phyloP scores from a whole-genome alignment of 345 rosid species.

The Citrus maxima region DNA sequence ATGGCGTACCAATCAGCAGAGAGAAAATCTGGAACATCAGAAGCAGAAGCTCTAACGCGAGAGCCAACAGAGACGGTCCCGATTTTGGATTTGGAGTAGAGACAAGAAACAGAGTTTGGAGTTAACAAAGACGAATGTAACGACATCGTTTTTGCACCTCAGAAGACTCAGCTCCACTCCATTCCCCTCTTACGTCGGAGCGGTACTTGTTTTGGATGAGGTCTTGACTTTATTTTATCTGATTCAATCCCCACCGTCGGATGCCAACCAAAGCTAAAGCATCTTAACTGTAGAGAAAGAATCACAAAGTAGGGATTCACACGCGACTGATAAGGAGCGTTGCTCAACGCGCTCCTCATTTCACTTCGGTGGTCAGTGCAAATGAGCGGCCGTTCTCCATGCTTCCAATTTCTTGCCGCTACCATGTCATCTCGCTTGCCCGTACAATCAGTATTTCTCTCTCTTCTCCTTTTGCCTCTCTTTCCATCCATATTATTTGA shows the following conservation, averaged over 20 bases:
- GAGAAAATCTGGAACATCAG: slow-evolving; percentile 81
- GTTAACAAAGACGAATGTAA: slow-evolving; percentile 37
- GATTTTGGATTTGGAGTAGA: slow-evolving; percentile 36
- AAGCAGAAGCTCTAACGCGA: slow-evolving; percentile 54
- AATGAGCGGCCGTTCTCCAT: slow-evolving; percentile 4
- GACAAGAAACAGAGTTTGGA: slow-evolving; percentile 25
- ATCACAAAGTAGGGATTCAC: not conserved
- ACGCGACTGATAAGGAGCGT: not conserved
- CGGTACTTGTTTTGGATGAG: not conserved
- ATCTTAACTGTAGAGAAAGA: not conserved
- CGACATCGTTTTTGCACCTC: slow-evolving; percentile 46
- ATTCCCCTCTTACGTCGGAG: not conserved
- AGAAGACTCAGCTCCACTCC: not conserved
- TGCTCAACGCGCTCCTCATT: slow-evolving; percentile 11
- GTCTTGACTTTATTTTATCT: not conserved
- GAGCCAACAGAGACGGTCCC: slow-evolving; percentile 20
- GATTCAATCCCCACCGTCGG: slow-evolving; percentile 13
- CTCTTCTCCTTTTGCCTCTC: not conserved
- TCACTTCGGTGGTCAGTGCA: slow-evolving; percentile 19
- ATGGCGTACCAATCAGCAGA: slow-evolving; percentile 69
- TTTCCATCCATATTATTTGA: not conserved
- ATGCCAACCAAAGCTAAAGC: not conserved
- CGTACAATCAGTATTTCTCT: slow-evolving; percentile 23
- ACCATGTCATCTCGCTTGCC: slow-evolving; percentile 53
- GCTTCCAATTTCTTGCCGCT: slow-evolving; percentile 15